These are phyloP conservation scores for Xylaria sp. DNA, from an alignment of 2,329 filamentous ascomycete genomes.

Conservation along the genomic window DNA sequence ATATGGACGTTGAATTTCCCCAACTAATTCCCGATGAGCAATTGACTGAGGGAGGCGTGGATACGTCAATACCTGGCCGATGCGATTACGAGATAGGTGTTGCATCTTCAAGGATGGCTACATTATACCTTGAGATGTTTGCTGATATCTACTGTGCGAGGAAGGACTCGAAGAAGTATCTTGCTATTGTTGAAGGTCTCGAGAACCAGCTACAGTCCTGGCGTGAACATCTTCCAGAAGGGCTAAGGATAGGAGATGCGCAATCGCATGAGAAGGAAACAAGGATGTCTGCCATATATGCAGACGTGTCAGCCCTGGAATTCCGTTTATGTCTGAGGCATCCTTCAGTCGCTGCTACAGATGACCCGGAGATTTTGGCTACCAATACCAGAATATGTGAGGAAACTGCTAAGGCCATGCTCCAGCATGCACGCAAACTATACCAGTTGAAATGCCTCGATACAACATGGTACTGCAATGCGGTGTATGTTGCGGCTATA, in stretches of 20 bases:
- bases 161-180: conserved; percentile 71
- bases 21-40: conserved; percentile 77
- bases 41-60: conserved; percentile 72
- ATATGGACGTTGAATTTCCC: conserved; percentile 83
- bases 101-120: conserved; percentile 71
- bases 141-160: conserved; percentile 79
- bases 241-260: conserved; percentile 62
- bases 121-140: conserved; percentile 78
- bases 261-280: conserved; percentile 55
- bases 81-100: conserved; percentile 77
- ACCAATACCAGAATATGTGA: conserved; percentile 75
- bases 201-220: conserved; percentile 73
- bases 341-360: conserved; percentile 68
- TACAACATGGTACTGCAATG: conserved; percentile 80
- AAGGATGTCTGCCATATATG: conserved; percentile 65
- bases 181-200: conserved; percentile 70
- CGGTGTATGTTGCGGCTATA: conserved; percentile 77
- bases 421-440: conserved; percentile 69
- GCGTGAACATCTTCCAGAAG: conserved; percentile 71
- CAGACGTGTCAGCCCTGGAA: conserved; percentile 66
- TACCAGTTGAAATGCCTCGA: conserved; percentile 75
- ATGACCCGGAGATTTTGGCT: conserved; percentile 65
- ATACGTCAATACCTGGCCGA: conserved; percentile 63
- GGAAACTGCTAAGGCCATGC: conserved; percentile 71
- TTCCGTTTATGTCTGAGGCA: conserved; percentile 70